Base-by-base conservation (phyloP, 164 flowering plant species). In the Sedum album region DNA sequence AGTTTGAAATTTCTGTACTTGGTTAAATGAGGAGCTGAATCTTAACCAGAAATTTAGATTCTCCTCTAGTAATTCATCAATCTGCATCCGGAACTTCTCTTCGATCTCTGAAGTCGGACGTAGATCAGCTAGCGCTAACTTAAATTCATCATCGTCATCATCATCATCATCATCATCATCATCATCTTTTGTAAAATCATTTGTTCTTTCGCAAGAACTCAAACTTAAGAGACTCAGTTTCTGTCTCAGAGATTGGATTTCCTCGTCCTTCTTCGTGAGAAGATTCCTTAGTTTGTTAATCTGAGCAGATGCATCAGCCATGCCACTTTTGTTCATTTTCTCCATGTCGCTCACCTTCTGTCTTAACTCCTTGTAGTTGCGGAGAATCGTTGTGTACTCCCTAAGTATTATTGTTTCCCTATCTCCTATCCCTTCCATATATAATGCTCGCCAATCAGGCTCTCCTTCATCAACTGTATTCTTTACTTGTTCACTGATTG, bases 1-100 rank as follows among this genome's bases (percentile, higher is more conserved):
- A 10, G 83, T 80, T 36, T 81, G 85, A 73, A 81, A 88, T 42
- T 83, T 84, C 73, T 88, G 90, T 60, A 89, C 76, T 70, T 84
- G 82, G 55, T 79, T 79, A 48, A 84, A 85, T 31, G 86, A 66
- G 53, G 83, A 71, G 74, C 90, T 85, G 78, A 85, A 86, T 68
- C 83, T 81, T 44, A 85, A 72, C 91, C 89, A 87, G 80, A 85
- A 85, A 67, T 81, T 81, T 21, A 85, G 73, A 77, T 87, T 88
- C 73, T 84, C 83, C 73, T 86, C 94, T 23, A 88, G 79, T 25
- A 88, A 71, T 66, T 77, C 85, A 65, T 89, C 95, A 21, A 89
- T 87, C 66, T 74, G 71, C 71, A 61, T 75, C 49, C 95, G 67
- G 71, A 89, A 82, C 31, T 74, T 82, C 53, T 83, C 85, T 74